Base-by-base conservation (phyloP, 2,329 filamentous ascomycete species). In the Hansfordia pulvinata region DNA sequence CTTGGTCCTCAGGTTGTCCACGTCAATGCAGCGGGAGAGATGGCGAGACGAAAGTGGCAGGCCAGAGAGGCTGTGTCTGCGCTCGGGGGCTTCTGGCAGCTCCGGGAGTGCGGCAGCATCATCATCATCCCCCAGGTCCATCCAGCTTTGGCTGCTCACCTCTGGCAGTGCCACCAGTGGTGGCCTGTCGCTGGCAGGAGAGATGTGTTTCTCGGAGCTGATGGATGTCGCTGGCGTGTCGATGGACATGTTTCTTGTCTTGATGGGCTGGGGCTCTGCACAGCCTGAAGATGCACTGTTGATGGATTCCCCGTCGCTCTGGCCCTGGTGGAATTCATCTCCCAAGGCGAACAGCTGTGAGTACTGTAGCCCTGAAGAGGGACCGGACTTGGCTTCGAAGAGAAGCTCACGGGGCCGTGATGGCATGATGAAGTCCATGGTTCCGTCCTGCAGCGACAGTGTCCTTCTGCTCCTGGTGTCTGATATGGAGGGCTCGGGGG, bases 181-280 rank as follows among this genome's bases (percentile, higher is more conserved):
- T 8, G 8, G 19, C n/a, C n/a, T n/a, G n/a, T n/a, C n/a, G n/a
- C n/a, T n/a, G n/a, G n/a, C n/a, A n/a, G n/a, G n/a, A n/a, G n/a
- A n/a, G n/a, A n/a, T n/a, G 17, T 43, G 37, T 26, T 43, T 48
- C 13, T 46, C 52, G 2, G 50, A 48, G 5, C 50, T 49, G 17
- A 58, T 37, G 12, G 54, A 56, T 4, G 58, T 60, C 17, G 53
- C 53, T 15, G 50, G 37, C 3, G 58, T 60, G 19, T 45, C 36
- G 24, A 58, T 44, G 0, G 57, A 60, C 23, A 47, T 50, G 17
- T 52, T 47, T 20, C 50, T 43, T 17, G 40, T 45, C 7, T 45
- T 44, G 17, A 48, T 35, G 10, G 47, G 47, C 8, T 44, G 43
- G 4, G 46, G 45, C 20, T 50, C 46, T 26, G 53, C 38, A 13